Evolutionary conservation across 805 yeast genomes (phyloP).

Genomic region (Wickerhamomyces rabaulensis): DNA sequence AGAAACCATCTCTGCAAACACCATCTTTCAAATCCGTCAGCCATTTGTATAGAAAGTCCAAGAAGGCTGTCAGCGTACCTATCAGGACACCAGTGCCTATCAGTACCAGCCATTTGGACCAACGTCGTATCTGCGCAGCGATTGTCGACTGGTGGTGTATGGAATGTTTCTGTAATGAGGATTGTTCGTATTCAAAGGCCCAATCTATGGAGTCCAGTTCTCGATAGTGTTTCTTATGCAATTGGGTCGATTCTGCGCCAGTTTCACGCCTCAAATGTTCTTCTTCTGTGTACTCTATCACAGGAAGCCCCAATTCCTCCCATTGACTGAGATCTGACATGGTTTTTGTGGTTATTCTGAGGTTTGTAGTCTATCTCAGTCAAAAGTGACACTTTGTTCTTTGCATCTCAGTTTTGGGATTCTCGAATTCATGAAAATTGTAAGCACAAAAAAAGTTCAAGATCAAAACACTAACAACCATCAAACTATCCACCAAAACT

Average conservation of each 20-base stretch:
- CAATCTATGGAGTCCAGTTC: slow-evolving; percentile 46
- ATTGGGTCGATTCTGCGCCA: neutral
- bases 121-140: slow-evolving; percentile 7
- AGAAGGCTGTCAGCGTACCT: slow-evolving; percentile 43
- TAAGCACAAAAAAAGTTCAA: neutral
- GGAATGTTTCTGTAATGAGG: neutral
- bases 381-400: neutral
- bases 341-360: neutral
- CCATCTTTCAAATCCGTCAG: slow-evolving; percentile 52
- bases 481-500: neutral
- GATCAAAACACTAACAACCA: slow-evolving; percentile 1
- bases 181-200: slow-evolving; percentile 37
- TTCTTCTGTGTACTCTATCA: slow-evolving; percentile 6
- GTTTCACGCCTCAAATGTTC: neutral
- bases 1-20: slow-evolving; percentile 34
- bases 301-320: slow-evolving; percentile 10
- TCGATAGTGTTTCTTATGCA: slow-evolving; percentile 25
- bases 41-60: slow-evolving; percentile 46
- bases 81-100: slow-evolving; percentile 39
- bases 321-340: neutral
- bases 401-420: too few species aligned
- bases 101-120: slow-evolving; percentile 42
- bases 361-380: too few species aligned
- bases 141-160: slow-evolving; percentile 1
- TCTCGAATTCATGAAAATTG: neutral